Evolutionary conservation across 306 rosid species (phyloP).

Genomic region (Sicyos edulis): DNA sequence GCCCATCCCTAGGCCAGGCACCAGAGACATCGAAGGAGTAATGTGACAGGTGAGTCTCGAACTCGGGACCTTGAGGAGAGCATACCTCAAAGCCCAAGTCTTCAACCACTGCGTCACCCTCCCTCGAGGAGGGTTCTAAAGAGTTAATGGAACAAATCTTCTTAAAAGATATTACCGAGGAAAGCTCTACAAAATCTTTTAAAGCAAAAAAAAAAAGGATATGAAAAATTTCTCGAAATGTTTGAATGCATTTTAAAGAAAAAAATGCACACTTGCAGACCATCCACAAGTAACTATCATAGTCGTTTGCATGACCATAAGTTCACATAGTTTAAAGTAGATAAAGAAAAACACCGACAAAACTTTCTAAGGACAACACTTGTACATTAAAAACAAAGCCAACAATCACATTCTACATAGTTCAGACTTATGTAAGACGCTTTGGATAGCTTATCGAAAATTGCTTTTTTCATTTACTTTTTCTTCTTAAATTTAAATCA

Average conservation of each 20-base stretch:
- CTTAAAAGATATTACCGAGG: not conserved
- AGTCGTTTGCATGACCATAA: not conserved
- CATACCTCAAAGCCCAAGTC: no score
- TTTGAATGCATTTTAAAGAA: not conserved
- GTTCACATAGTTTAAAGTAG: not conserved
- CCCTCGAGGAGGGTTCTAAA: no score
- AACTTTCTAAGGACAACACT: not conserved
- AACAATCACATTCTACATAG: not conserved
- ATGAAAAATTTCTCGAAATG: not conserved
- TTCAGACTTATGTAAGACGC: not conserved
- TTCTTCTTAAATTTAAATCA: constrained; percentile 2
- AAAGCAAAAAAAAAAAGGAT: not conserved
- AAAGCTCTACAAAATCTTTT: not conserved
- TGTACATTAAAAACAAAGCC: not conserved
- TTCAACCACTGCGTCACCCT: no score
- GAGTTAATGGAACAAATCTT: not conserved
- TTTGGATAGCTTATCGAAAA: not conserved
- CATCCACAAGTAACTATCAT: not conserved
- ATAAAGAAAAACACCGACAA: not conserved
- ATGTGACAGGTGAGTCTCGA: no score
- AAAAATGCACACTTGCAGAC: not conserved
- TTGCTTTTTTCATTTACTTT: not conserved
- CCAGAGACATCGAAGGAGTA: no score
- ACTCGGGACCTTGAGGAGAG: no score
- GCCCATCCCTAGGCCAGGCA: no score